Evolutionary conservation across 768 basidiomycete genomes (phyloP).

Genomic region (Strobilomyces confusus): DNA sequence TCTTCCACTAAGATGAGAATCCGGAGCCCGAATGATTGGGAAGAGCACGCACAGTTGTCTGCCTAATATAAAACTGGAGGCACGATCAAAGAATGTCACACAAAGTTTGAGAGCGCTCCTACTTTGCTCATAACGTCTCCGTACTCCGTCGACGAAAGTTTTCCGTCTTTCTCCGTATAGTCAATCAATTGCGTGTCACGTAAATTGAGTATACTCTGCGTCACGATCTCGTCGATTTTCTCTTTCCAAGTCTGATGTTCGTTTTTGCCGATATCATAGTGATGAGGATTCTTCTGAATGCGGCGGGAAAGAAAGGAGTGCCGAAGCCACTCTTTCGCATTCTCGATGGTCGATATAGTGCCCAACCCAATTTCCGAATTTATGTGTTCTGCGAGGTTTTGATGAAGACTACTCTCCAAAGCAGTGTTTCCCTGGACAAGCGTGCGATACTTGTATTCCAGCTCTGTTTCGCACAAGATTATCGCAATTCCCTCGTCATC

Average conservation of each 20-base stretch:
- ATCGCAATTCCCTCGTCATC: slow-evolving; percentile 83
- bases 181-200: slow-evolving; percentile 58
- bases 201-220: slow-evolving; percentile 57
- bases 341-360: slow-evolving; percentile 66
- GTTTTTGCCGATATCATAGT: slow-evolving; percentile 64
- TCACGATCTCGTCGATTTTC: slow-evolving; percentile 69
- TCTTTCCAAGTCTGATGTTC: slow-evolving; percentile 63
- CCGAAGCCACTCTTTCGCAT: slow-evolving; percentile 79
- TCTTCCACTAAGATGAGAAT: slow-evolving; percentile 39
- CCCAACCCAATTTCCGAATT: slow-evolving; percentile 90
- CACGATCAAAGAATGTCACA: slow-evolving; percentile 3
- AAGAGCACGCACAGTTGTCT: slow-evolving; percentile 50
- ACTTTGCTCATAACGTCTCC: slow-evolving; percentile 90
- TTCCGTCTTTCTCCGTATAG: slow-evolving; percentile 38
- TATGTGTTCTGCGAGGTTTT: slow-evolving; percentile 82
- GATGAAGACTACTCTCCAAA: slow-evolving; percentile 83
- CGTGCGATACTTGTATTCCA: slow-evolving; percentile 67
- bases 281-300: slow-evolving; percentile 75
- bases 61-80: slow-evolving; percentile 68
- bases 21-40: neutral
- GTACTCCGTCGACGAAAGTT: slow-evolving; percentile 62
- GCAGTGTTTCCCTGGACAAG: slow-evolving; percentile 68
- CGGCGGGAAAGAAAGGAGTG: slow-evolving; percentile 86
- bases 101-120: slow-evolving; percentile 9
- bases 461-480: slow-evolving; percentile 73